phyloP scores from a whole-genome alignment of 75 land plant species.

The Sequoiadendron giganteum region DNA sequence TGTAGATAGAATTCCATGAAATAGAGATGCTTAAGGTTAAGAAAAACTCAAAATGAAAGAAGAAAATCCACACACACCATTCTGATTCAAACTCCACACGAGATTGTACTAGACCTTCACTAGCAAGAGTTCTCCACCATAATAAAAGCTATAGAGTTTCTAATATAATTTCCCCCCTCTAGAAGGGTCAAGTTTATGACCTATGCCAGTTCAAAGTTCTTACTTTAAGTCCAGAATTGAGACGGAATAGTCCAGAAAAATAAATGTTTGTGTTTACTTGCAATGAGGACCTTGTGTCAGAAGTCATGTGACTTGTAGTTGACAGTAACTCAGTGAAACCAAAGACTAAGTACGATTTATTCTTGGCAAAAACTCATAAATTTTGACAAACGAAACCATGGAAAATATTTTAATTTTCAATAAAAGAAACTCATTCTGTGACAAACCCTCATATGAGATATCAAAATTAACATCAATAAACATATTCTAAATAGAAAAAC shows the following conservation, averaged over 20 bases:
- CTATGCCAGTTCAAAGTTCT: neutral
- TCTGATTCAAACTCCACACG: neutral
- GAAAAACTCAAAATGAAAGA: neutral
- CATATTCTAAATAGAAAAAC: too few species aligned
- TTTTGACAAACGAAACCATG: neutral
- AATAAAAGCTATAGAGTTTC: neutral
- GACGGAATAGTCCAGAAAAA: neutral
- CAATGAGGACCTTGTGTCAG: neutral
- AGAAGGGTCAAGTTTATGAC: neutral
- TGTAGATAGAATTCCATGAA: neutral
- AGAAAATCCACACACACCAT: neutral
- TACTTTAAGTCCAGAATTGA: neutral
- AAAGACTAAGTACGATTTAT: neutral
- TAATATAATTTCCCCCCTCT: neutral
- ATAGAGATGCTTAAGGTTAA: neutral
- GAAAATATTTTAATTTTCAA: too few species aligned
- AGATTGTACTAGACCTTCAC: neutral
- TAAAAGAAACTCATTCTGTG: neutral
- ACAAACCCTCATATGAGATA: neutral
- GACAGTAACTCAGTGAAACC: neutral
- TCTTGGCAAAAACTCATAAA: neutral
- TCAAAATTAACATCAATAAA: neutral
- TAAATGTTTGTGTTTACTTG: neutral
- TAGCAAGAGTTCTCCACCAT: neutral
- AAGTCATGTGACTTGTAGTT: neutral